Percentiles rank a stretch among this genome's conserved stretches.
Conservation (phyloP, 257 asterid genomes). For the Solanum pimpinellifolium region DNA sequence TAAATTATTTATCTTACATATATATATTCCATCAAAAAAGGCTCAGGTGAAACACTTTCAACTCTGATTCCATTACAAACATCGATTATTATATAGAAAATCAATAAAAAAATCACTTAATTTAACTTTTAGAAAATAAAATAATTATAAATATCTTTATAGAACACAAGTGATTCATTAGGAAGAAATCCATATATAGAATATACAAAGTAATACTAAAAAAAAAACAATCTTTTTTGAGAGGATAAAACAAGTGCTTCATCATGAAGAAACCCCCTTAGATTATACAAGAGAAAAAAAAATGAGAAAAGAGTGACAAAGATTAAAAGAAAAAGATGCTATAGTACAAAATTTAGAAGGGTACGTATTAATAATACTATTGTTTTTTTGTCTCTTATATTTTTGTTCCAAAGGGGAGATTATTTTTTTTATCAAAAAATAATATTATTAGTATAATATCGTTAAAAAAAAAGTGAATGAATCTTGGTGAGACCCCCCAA, state of each 20-base stretch:
- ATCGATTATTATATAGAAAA: not conserved
- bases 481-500: slow-evolving; percentile 30
- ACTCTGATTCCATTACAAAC: no score
- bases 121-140: not conserved
- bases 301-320: not conserved
- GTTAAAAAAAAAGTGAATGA: not conserved
- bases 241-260: not conserved
- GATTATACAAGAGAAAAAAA: not conserved
- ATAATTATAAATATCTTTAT: not conserved
- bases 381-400: not conserved
- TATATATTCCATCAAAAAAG: not conserved
- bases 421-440: not conserved
- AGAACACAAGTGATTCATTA: not conserved
- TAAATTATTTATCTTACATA: no score
- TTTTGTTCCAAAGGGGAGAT: not conserved
- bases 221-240: not conserved
- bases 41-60: not conserved
- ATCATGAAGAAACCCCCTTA: not conserved
- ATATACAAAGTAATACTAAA: not conserved
- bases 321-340: not conserved
- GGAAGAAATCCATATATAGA: not conserved
- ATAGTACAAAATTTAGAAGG: not conserved
- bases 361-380: not conserved
- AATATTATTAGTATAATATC: not conserved
- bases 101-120: not conserved